These are phyloP conservation scores for Rosa chinensis DNA, from an alignment of 306 rosid genomes.

Conservation along the genomic window DNA sequence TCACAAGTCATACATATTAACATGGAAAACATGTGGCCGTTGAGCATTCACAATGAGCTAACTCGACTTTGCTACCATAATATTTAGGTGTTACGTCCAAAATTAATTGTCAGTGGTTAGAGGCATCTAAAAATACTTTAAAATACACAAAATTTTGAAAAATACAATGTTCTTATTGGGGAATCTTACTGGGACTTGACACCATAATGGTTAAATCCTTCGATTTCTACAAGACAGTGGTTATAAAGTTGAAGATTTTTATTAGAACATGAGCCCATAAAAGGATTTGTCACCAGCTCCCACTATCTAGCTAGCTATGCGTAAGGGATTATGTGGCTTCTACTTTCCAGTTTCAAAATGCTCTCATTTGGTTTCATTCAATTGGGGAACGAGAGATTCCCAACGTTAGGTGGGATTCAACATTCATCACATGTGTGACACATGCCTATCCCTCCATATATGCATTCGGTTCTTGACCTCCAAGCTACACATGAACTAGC, in stretches of 20 bases:
- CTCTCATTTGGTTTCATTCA: not conserved
- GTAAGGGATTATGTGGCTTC: not conserved
- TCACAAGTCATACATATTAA: too few relatives aligned
- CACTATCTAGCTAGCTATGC: not conserved
- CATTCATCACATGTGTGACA: slow-evolving; percentile 5
- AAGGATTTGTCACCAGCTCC: not conserved
- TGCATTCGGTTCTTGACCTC: not conserved
- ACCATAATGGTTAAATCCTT: not conserved
- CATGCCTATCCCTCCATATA: not conserved
- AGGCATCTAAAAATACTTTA: too few relatives aligned
- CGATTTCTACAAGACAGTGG: not conserved
- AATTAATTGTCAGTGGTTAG: too few relatives aligned
- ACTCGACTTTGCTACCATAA: too few relatives aligned
- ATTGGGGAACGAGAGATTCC: not conserved
- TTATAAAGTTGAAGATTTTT: not conserved
- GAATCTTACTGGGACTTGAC: not conserved
- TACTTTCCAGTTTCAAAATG: not conserved
- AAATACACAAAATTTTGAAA: too few relatives aligned
- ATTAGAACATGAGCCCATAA: not conserved
- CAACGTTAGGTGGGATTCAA: slow-evolving; percentile 6
- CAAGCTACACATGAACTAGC: not conserved
- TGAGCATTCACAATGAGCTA: too few relatives aligned
- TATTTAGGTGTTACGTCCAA: too few relatives aligned
- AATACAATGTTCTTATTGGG: too few relatives aligned
- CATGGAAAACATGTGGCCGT: too few relatives aligned